phyloP scores from a whole-genome alignment of 495 filamentous ascomycete genomes.

The Penicillium antarcticum region DNA sequence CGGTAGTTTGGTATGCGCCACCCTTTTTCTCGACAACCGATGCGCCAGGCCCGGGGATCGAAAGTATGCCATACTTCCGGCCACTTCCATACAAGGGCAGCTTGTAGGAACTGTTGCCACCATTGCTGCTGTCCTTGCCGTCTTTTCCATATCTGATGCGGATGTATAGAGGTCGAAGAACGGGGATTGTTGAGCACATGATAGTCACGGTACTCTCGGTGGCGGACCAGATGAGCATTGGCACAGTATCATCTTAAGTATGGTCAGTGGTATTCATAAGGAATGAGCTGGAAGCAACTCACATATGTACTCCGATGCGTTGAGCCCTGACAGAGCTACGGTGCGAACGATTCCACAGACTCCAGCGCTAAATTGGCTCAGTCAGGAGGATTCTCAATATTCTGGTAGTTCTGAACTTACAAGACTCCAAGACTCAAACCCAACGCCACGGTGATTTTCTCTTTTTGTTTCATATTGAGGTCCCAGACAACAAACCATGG shows the following conservation, averaged over 20 bases:
- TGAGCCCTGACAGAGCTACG: slow-evolving; percentile 17
- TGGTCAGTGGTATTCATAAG: background rate
- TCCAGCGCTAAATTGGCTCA: slow-evolving; percentile 15
- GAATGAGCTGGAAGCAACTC: background rate
- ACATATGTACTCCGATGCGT: slow-evolving; percentile 27
- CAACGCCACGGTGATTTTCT: slow-evolving; percentile 26
- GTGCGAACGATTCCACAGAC: slow-evolving; percentile 30
- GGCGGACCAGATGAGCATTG: slow-evolving; percentile 29
- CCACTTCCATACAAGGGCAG: slow-evolving; percentile 19
- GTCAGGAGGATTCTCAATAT: background rate
- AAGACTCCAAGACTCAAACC: slow-evolving; percentile 26
- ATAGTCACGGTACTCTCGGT: slow-evolving; percentile 27
- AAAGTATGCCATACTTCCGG: slow-evolving; percentile 14
- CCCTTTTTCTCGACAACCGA: slow-evolving; percentile 3
- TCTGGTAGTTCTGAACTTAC: slow-evolving; percentile 4
- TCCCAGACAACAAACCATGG: slow-evolving; percentile 31
- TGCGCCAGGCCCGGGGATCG: slow-evolving; percentile 1
- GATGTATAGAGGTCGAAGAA: slow-evolving; percentile 25
- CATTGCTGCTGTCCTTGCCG: slow-evolving; percentile 11
- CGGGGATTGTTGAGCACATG: slow-evolving; percentile 27
- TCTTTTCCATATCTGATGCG: slow-evolving; percentile 23
- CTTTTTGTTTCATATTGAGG: slow-evolving; percentile 30
- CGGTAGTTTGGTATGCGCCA: background rate
- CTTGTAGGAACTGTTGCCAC: slow-evolving; percentile 19
- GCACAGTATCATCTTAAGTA: slow-evolving; percentile 21